Evolutionary conservation across 2,329 filamentous ascomycete genomes (phyloP), one percentile per base, ranked within the genome.

Genomic region (Onygena corvina): DNA sequence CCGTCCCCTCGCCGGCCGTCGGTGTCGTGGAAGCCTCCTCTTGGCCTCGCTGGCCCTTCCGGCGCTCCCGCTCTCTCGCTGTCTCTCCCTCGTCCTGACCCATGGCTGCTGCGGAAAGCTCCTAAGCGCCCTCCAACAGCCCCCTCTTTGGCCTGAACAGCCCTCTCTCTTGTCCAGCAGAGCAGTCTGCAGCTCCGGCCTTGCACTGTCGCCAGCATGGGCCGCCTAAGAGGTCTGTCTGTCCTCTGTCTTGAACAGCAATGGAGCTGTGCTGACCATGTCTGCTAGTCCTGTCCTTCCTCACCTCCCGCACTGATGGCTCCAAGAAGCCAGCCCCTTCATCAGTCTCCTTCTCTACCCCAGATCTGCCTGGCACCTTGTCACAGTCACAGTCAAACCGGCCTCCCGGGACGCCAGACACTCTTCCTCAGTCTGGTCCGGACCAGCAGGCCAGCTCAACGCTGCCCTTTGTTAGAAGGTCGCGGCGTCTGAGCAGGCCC

Each of bases 191-290:
- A 21, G 20, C 36, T 21, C 9, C 36, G 4, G 36, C 11, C 36
- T 40, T 40, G 16, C 36, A 40, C 21, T 40, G 29, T 34, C 34
- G 40, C 40, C 11, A 40, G 14, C 45, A 55, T 55, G 53, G 53
- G 53, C n/a, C 47, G 51, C 9, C 48, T 50, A 30, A 36, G 48
- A 35, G 53, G 53, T 55, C 45, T 5, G 53, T 52, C 3, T 29
- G 33, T 12, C 46, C 1, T 14, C 33, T 30, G 33, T 30, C 14
- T 8, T 44, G 20, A 34, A 21, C 23, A 35, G 14, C 30, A 34
- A 38, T 29, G 27, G 27, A 5, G 27, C 27, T 29, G 27, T 46
- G 16, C 48, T 40, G 14, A 44, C 33, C 11, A 46, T 46, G 36
- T 11, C 38, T 25, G 14, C 36, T 23, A 51, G 48, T 52, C 11